Conservation (phyloP, 768 basidiomycete species). For the Serendipita sp. region DNA sequence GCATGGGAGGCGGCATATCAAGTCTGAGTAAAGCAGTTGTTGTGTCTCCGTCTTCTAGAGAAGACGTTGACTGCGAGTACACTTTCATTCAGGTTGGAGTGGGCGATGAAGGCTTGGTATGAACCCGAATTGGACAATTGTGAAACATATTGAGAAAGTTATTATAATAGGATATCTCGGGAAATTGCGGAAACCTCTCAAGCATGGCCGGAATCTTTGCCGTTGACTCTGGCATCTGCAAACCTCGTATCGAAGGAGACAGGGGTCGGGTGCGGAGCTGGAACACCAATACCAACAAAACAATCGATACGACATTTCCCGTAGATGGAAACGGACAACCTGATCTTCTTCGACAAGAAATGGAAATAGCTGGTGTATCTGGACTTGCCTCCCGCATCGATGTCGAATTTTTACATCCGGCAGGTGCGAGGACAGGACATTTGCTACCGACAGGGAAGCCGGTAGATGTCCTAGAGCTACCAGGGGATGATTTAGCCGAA, state of each 20-base stretch:
- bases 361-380: slow-evolving; percentile 50
- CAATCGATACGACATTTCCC: slow-evolving; percentile 58
- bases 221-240: slow-evolving; percentile 43
- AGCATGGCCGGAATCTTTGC: slow-evolving; percentile 62
- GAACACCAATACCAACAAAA: slow-evolving; percentile 59
- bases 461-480: slow-evolving; percentile 28
- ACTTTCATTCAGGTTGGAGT: slow-evolving; percentile 47
- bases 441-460: slow-evolving; percentile 47
- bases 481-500: slow-evolving; percentile 13
- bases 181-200: slow-evolving; percentile 36
- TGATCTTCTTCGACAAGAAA: slow-evolving; percentile 31
- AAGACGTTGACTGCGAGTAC: slow-evolving; percentile 45
- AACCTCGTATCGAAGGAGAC: slow-evolving; percentile 13
- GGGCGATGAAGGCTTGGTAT: slow-evolving; percentile 42
- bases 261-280: slow-evolving; percentile 35
- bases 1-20: slow-evolving; percentile 67
- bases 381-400: slow-evolving; percentile 48
- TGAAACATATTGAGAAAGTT: background rate
- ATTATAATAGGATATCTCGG: too few species aligned
- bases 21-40: slow-evolving; percentile 62
- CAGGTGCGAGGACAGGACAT: slow-evolving; percentile 53
- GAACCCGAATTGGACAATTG: slow-evolving; percentile 44
- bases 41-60: slow-evolving; percentile 31
- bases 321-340: slow-evolving; percentile 23
- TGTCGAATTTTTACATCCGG: slow-evolving; percentile 49